Percentiles rank a stretch among this genome's conserved stretches.
Evolutionary conservation across 805 yeast genomes (phyloP).

Genomic region (Hanseniaspora osmophila): DNA sequence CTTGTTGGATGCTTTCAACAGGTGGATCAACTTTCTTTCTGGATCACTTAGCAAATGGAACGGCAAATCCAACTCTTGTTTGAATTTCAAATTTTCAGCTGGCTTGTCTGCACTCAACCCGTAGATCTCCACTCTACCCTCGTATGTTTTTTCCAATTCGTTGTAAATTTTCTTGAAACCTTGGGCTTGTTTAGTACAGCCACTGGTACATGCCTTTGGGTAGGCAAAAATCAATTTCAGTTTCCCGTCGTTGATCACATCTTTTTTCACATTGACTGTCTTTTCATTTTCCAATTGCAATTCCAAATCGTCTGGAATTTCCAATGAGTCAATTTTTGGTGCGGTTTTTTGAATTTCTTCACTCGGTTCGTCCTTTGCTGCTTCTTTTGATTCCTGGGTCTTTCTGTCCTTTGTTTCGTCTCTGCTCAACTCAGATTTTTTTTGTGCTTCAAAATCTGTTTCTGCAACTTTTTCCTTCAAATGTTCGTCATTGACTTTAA

Average conservation of each 20-base stretch:
- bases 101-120: slow-evolving; percentile 81
- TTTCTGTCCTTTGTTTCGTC: too few relatives aligned
- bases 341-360: background rate
- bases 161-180: slow-evolving; percentile 65
- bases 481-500: too few relatives aligned
- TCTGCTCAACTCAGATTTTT: too few relatives aligned
- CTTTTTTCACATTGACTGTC: slow-evolving; percentile 25
- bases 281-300: slow-evolving; percentile 17
- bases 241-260: slow-evolving; percentile 26
- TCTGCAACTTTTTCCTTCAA: too few relatives aligned
- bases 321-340: slow-evolving; percentile 20
- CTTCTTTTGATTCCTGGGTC: background rate
- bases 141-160: slow-evolving; percentile 26
- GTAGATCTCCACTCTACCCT: slow-evolving; percentile 41
- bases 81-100: slow-evolving; percentile 62
- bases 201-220: slow-evolving; percentile 90
- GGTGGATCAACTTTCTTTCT: slow-evolving; percentile 46
- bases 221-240: slow-evolving; percentile 56
- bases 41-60: slow-evolving; percentile 73
- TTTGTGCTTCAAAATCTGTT: too few relatives aligned
- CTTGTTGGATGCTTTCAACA: slow-evolving; percentile 70
- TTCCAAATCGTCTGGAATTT: slow-evolving; percentile 57
- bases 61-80: slow-evolving; percentile 56
- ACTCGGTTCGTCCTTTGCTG: background rate
- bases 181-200: slow-evolving; percentile 89